Conservation (phyloP, 2,329 filamentous ascomycete species). For the Alternaria incomplexa region DNA sequence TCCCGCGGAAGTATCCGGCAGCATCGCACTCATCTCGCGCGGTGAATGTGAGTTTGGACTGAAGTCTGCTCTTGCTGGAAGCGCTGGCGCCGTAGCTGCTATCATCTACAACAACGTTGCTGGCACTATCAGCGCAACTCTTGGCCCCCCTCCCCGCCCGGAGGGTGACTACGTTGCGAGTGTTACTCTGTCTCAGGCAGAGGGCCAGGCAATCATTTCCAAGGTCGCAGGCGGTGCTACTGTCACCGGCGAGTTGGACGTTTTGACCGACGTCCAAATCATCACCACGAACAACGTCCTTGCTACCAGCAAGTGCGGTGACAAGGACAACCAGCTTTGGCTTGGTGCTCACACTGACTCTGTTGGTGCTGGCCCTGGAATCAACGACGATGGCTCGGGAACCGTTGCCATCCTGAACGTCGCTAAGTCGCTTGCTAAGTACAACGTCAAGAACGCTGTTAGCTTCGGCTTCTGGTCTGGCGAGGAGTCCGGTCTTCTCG, state of each 20-base stretch:
- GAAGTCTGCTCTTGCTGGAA: constrained; percentile 72
- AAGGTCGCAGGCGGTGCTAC: constrained; percentile 54
- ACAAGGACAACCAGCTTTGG: constrained; percentile 43
- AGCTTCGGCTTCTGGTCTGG: constrained; percentile 50
- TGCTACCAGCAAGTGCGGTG: constrained; percentile 45
- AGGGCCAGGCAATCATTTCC: constrained; percentile 61
- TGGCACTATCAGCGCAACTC: constrained; percentile 65
- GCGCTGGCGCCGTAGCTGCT: constrained; percentile 72
- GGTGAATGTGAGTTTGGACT: constrained; percentile 74
- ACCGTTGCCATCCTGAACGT: constrained; percentile 47
- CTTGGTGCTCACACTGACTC: constrained; percentile 49
- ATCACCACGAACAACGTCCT: constrained; percentile 54
- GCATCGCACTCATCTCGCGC: constrained; percentile 73
- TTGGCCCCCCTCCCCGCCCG: constrained; percentile 66
- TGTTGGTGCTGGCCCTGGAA: constrained; percentile 46
- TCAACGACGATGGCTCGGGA: constrained; percentile 51
- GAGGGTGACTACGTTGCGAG: constrained; percentile 67
- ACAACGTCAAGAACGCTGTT: constrained; percentile 47
- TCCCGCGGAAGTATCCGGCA: constrained; percentile 62
- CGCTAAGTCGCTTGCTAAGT: constrained; percentile 46
- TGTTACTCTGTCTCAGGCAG: constrained; percentile 67
- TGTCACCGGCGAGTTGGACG: constrained; percentile 48
- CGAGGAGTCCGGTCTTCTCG: constrained; percentile 48
- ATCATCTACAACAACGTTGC: constrained; percentile 76
- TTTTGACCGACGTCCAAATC: constrained; percentile 55